phyloP scores from a whole-genome alignment of 225 moss, liverwort and hornwort genomes.

The Pseudoscleropodium purum region DNA sequence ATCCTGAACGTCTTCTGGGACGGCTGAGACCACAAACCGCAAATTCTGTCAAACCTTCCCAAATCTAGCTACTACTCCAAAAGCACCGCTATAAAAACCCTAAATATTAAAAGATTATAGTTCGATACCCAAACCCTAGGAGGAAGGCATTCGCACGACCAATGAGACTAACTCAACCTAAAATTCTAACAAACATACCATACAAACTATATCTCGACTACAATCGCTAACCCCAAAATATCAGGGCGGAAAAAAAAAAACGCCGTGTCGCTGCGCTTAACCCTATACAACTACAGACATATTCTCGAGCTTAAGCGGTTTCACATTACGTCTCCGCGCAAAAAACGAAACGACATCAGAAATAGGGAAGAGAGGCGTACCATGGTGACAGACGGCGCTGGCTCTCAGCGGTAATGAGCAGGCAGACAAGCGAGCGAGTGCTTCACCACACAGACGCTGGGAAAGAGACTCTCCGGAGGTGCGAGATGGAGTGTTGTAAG shows the following conservation, averaged over 20 bases:
- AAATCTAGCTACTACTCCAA: neutral
- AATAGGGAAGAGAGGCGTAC: neutral
- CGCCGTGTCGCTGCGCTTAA: no score
- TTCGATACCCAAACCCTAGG: neutral
- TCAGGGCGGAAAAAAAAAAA: neutral
- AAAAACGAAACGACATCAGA: neutral
- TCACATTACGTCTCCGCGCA: no score
- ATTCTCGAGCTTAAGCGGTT: no score
- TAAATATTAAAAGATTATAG: neutral
- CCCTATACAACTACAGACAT: neutral
- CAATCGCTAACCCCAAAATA: no score
- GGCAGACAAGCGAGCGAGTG: neutral
- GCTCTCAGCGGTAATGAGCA: neutral
- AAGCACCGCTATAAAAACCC: neutral
- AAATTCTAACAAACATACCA: neutral
- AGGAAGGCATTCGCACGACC: neutral
- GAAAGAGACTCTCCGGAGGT: neutral
- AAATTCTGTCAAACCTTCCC: neutral
- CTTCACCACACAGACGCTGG: conserved; percentile 3
- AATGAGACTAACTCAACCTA: neutral
- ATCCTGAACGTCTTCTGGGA: conserved; percentile 89
- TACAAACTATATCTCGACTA: no score
- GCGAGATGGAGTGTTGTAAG: conserved; percentile 12
- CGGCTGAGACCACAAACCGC: conserved; percentile 26
- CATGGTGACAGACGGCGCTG: conserved; percentile 25